A percentile compares a stretch with the other conserved stretches of the same genome.
phyloP scores from a whole-genome alignment of 441 rosid species.

The Euphorbia schlechtendalii region DNA sequence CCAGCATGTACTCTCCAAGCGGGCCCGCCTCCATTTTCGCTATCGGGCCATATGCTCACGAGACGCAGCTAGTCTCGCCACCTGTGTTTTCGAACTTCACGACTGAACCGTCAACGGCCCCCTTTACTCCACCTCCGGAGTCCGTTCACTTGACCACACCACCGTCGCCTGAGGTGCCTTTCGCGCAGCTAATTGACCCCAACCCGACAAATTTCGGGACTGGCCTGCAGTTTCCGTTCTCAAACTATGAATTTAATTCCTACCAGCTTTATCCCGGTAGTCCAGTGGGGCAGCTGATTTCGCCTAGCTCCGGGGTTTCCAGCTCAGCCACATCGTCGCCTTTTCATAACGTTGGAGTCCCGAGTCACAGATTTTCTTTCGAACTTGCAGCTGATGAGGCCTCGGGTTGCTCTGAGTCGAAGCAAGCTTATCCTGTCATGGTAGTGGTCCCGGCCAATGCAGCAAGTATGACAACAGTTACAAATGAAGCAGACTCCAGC shows the following conservation, averaged over 20 bases:
- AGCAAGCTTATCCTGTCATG: too few relatives aligned
- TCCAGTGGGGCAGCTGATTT: conserved; percentile 76
- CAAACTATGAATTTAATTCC: conserved; percentile 65
- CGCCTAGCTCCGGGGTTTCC: conserved; percentile 84
- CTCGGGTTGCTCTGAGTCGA: too few relatives aligned
- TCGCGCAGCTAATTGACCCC: conserved; percentile 73
- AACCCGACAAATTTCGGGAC: conserved; percentile 29
- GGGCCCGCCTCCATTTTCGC: conserved; percentile 86
- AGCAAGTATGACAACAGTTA: too few relatives aligned
- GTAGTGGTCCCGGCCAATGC: too few relatives aligned
- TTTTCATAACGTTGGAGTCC: conserved; percentile 60
- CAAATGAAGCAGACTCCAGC: too few relatives aligned
- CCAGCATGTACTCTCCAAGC: conserved; percentile 55
- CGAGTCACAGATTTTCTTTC: too few relatives aligned
- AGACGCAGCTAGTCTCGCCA: conserved; percentile 86
- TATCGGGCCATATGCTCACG: conserved; percentile 89
- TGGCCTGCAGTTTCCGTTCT: conserved; percentile 39
- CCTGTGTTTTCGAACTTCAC: conserved; percentile 85
- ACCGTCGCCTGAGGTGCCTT: conserved; percentile 94
- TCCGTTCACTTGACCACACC: conserved; percentile 78
- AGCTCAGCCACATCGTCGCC: conserved; percentile 89
- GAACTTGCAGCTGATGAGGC: conserved; percentile 39
- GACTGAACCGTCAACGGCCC: conserved; percentile 95
- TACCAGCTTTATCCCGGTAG: conserved; percentile 93
- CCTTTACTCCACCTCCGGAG: conserved; percentile 83